Conservation (phyloP, 768 basidiomycete species). For the Crucibulum laeve region DNA sequence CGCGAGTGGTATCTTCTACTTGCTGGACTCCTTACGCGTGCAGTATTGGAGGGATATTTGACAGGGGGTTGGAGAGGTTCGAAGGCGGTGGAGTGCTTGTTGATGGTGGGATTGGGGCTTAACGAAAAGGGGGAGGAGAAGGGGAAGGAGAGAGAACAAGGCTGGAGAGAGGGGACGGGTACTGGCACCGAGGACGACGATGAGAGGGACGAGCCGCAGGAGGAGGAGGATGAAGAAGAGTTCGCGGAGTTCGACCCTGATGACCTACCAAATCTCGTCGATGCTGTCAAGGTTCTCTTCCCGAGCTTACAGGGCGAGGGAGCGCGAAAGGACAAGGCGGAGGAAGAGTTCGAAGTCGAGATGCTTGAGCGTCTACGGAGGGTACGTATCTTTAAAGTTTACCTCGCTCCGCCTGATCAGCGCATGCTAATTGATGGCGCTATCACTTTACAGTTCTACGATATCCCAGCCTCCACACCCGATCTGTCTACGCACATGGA, state of each 20-base stretch:
- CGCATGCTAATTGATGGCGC: background rate
- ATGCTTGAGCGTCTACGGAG: slow-evolving; percentile 69
- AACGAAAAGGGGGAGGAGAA: slow-evolving; percentile 13
- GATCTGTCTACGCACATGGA: slow-evolving; percentile 81
- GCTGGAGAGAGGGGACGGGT: slow-evolving; percentile 2
- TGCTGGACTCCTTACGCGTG: slow-evolving; percentile 73
- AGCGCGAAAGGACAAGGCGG: slow-evolving; percentile 41
- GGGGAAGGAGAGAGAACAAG: background rate
- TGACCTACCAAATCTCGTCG: slow-evolving; percentile 62
- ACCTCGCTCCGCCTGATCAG: slow-evolving; percentile 1
- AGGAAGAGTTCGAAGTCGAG: slow-evolving; percentile 70
- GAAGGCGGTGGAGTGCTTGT: slow-evolving; percentile 63
- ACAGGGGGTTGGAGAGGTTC: slow-evolving; percentile 77
- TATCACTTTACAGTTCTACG: slow-evolving; percentile 55
- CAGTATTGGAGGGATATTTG: slow-evolving; percentile 81
- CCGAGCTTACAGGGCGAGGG: slow-evolving; percentile 40
- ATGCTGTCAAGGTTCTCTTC: slow-evolving; percentile 68
- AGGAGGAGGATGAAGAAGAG: slow-evolving; percentile 29
- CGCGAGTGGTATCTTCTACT: slow-evolving; percentile 81
- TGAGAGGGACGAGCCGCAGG: slow-evolving; percentile 5
- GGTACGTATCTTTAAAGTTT: slow-evolving; percentile 35
- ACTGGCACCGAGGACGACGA: slow-evolving; percentile 13
- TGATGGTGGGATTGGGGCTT: slow-evolving; percentile 66
- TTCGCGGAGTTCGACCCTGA: slow-evolving; percentile 71
- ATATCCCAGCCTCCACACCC: slow-evolving; percentile 64